Percentiles rank a stretch among this genome's conserved stretches.
Conservation (phyloP, 345 rosid genomes). For the Theobroma cacao region DNA sequence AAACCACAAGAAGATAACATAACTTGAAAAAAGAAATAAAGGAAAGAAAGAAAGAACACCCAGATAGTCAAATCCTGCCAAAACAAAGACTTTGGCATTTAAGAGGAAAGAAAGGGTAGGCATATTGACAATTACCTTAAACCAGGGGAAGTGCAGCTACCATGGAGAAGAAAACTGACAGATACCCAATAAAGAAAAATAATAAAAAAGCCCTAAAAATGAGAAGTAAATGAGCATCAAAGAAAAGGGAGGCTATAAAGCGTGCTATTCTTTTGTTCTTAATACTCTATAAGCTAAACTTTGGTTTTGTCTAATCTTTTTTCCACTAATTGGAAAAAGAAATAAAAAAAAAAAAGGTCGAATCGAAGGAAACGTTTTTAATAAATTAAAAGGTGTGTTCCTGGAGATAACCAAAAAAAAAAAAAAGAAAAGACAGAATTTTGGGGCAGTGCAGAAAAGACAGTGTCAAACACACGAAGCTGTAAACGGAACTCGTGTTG, state of each 20-base stretch:
- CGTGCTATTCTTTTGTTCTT: constrained; percentile 9
- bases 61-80: constrained; percentile 7
- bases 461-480: neutral
- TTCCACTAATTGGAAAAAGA: neutral
- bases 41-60: neutral
- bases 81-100: neutral
- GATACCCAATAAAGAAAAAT: constrained; percentile 12
- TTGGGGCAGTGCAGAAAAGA: neutral
- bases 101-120: neutral
- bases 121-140: neutral
- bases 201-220: constrained; percentile 22
- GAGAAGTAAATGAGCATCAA: constrained; percentile 4
- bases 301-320: constrained; percentile 7
- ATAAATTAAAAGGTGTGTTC: neutral
- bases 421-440: neutral
- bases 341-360: neutral
- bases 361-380: neutral
- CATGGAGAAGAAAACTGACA: constrained; percentile 13
- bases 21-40: neutral
- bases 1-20: neutral
- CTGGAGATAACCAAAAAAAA: neutral
- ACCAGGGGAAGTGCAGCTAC: constrained; percentile 18
- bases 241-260: constrained; percentile 20
- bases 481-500: neutral
- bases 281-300: neutral